Base-by-base conservation (phyloP, 2,329 filamentous ascomycete species). In the Pyrenophora tritici-repentis region DNA sequence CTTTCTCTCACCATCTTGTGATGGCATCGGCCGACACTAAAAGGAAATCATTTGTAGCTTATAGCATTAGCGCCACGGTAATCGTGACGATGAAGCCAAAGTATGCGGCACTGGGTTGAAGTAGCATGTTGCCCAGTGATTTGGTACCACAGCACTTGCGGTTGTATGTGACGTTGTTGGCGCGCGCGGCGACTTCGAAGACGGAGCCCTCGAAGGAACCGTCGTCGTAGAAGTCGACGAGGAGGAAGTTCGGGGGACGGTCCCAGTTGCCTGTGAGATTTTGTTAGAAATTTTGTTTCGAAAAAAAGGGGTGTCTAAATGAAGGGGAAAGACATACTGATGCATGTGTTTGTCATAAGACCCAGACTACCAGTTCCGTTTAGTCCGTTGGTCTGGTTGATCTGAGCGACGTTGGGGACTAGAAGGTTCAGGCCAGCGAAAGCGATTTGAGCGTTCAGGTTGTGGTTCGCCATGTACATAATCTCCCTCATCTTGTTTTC, bases 401-500 rank as follows among this genome's bases (percentile, higher is more conserved):
- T 61, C 4, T 56, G 53, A 3, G 68, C 72, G 0, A 65, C 68
- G 26, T 76, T 74, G 12, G 73, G 73, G 3, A 75, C 66, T 22
- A 76, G 47, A 6, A 75, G 44, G 36, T 51, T 63, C 4, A 59
- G 37, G 0, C 70, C 68, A 8, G 63, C 63, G 13, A 64, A 57
- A 1, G 55, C 56, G 34, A 95, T 74, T 45, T 82, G 82, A 55
- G 96, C 83, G 71, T 97, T 96, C 50, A 97, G 80, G 71, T 97
- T 97, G 77, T 97, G 92, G 74, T 97, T 97, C 63, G 89, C 85
- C 65, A 97, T 81, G 70, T 93, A 96, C 73, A 96, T 78, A 48
- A 88, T 81, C 14, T 86, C 78, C 52, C 78, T 76, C 0, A 66
- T 63, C 14, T 83, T 80, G 4, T 81, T 73, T 0, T 71, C 66